A percentile compares a stretch with the other conserved stretches of the same genome.
Evolutionary conservation across 2,329 filamentous ascomycete genomes (phyloP).

Genomic region (Paramyrothecium sp.): DNA sequence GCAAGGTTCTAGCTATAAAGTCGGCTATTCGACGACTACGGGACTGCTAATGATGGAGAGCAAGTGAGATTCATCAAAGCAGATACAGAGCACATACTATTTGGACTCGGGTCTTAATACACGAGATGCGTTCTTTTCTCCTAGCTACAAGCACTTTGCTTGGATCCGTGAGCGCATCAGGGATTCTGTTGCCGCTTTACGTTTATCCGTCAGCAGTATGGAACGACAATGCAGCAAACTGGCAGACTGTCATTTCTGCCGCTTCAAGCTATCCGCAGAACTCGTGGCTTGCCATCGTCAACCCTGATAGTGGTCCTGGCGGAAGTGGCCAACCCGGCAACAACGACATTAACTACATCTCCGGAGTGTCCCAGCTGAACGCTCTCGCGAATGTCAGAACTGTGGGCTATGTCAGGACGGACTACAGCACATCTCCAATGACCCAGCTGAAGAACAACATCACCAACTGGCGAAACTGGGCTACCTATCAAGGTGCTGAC

Average conservation of each 20-base stretch:
- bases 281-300: conserved; percentile 16
- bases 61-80: too few relatives aligned
- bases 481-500: conserved; percentile 7
- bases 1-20: too few relatives aligned
- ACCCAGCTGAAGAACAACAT: conserved; percentile 17
- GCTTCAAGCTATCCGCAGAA: conserved; percentile 6
- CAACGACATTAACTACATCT: conserved; percentile 17
- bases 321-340: conserved; percentile 13
- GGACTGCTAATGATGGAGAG: too few relatives aligned
- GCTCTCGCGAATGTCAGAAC: conserved; percentile 15
- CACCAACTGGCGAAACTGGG: conserved; percentile 15
- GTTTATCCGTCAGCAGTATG: conserved; percentile 15
- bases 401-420: conserved; percentile 19
- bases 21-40: too few relatives aligned
- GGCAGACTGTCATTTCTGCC: conserved; percentile 15
- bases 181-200: conserved; percentile 17
- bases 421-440: conserved; percentile 12
- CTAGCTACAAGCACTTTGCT: neutral
- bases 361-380: conserved; percentile 18
- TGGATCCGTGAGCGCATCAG: conserved; percentile 8
- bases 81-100: too few relatives aligned
- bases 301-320: conserved; percentile 18
- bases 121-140: neutral
- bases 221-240: conserved; percentile 17
- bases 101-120: neutral